Conservation (phyloP, 495 filamentous ascomycete genomes). For the Hypoxylon perforatum region DNA sequence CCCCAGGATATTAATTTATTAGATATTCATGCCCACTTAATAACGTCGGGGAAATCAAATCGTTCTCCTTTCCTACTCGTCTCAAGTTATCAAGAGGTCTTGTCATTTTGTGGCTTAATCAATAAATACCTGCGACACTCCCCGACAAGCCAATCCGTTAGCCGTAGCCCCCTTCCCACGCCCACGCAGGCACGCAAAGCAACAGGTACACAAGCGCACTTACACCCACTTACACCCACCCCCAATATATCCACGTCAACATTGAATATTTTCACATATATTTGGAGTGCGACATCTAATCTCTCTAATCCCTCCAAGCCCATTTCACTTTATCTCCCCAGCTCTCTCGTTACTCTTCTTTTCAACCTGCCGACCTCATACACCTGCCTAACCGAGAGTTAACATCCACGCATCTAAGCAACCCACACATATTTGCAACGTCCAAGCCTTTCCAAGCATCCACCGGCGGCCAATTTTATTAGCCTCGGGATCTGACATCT, state of each 20-base stretch:
- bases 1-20: constrained; percentile 40
- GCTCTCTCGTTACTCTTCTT: constrained; percentile 18
- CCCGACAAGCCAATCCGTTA: constrained; percentile 9
- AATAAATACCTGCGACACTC: constrained; percentile 33
- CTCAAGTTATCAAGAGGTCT: constrained; percentile 22
- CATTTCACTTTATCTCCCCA: constrained; percentile 4
- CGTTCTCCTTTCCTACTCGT: constrained; percentile 37
- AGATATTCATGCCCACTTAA: constrained; percentile 27
- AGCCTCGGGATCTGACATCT: constrained; percentile 42
- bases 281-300: constrained; percentile 38
- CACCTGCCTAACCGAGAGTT: constrained; percentile 38
- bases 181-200: background rate
- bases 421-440: too few relatives aligned
- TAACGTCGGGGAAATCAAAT: constrained; percentile 33
- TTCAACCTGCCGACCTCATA: constrained; percentile 27
- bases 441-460: background rate
- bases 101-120: constrained; percentile 26
- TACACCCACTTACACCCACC: constrained; percentile 11
- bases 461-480: constrained; percentile 35
- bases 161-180: constrained; percentile 23
- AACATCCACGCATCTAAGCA: constrained; percentile 7
- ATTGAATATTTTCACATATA: constrained; percentile 21
- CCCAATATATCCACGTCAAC: constrained; percentile 39
- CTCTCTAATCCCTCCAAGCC: constrained; percentile 5
- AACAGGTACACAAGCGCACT: background rate